Evolutionary conservation across 768 basidiomycete genomes (phyloP), one percentile per base, ranked within the genome.

Genomic region (Boletus tylopilopsis): DNA sequence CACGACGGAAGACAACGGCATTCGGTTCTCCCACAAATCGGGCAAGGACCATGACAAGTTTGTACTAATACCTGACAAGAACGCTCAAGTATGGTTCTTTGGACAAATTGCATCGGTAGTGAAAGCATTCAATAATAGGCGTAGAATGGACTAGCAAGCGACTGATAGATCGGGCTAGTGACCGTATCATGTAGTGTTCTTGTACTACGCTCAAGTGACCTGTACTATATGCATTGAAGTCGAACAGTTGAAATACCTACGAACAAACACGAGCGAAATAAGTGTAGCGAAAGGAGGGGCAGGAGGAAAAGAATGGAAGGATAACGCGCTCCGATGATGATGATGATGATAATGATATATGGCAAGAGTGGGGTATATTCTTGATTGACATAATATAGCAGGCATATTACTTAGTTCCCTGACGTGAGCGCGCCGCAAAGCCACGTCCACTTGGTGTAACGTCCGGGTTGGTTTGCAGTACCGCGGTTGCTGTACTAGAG

Each of bases 1-100:
- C 38, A 87, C 85, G 4, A 83, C 91, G 23, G 94, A 97, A 63
- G 86, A 94, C 61, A 90, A 83, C 15, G 94, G 94, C 1, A 90
- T 99, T 61, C 80, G 88, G 16, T 89, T 93, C 62, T 80, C 86
- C 13, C 82, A 94, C 68, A 94, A 88, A 60, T 71, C 76, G 3
- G 89, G 89, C 50, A 80, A 74, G 61, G 85, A 85, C 49, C 75
- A 82, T 49, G 86, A 91, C 69, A 85, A 78, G 59, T 90, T 89
- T 65, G 78, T 88, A 12, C 73, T 82, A 62, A 85, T 90, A 59
- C 79, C 84, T 4, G 87, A 90, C 68, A 86, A 86, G 67, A 68
- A 72, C 23, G 78, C 87, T 5, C 85, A 87, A 68, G 73, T 75
- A 7, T 91, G 89, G 89, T 90, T 91, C 71, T 91, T 90, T 67